Conservation (phyloP, 768 basidiomycete genomes). For the Coprinellus aureogranulatus region DNA sequence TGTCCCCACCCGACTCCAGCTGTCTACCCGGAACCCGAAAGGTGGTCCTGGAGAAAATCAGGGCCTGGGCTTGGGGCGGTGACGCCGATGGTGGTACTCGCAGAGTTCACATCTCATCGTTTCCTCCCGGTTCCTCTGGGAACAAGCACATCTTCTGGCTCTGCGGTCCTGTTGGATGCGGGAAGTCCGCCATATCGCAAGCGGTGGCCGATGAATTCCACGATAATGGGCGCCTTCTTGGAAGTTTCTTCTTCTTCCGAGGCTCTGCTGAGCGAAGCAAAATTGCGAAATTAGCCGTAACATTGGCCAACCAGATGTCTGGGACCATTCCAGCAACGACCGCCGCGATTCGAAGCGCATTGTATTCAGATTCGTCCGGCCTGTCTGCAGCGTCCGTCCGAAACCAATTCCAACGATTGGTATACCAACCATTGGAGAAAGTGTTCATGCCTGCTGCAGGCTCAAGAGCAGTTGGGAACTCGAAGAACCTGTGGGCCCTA, state of each 20-base stretch:
- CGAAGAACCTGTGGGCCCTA: background rate
- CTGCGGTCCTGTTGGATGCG: background rate
- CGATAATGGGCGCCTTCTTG: background rate
- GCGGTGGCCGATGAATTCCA: background rate
- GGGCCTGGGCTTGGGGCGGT: background rate
- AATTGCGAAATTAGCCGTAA: background rate
- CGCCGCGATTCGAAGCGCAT: background rate
- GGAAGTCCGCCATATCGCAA: constrained; percentile 4
- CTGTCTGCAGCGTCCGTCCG: background rate
- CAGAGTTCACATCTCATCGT: too few relatives aligned
- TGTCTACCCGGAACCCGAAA: background rate
- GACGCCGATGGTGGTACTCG: too few relatives aligned
- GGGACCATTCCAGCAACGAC: background rate
- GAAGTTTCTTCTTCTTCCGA: constrained; percentile 6
- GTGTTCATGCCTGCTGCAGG: background rate
- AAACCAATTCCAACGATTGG: background rate
- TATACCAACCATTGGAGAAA: background rate
- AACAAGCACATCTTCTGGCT: background rate
- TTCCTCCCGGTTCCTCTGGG: too few relatives aligned
- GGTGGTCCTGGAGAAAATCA: background rate
- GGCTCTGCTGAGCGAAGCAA: background rate
- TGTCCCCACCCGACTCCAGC: background rate
- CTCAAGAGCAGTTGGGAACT: too few relatives aligned
- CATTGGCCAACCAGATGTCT: background rate
- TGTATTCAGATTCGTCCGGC: background rate